Conservation (phyloP, 1,284 basidiomycete species). For the Wolfiporia cocos region DNA sequence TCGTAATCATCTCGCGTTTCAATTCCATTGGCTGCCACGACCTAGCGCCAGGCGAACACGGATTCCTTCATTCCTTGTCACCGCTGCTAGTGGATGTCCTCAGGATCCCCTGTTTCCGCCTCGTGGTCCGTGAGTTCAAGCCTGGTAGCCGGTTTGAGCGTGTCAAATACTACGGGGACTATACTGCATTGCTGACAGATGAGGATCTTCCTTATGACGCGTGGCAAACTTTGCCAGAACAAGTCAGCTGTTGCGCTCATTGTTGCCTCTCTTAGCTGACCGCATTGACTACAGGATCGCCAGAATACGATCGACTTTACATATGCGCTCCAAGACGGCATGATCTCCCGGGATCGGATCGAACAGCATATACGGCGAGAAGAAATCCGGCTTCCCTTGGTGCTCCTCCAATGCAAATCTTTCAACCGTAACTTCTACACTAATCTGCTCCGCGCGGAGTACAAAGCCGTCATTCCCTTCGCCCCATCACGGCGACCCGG, state of each 20-base stretch:
- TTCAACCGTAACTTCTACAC: background rate
- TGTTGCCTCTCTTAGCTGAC: too few species aligned
- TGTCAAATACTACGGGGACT: conserved; percentile 2
- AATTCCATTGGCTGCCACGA: background rate
- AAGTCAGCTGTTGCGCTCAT: too few species aligned
- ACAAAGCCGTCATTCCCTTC: background rate
- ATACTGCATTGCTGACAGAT: background rate
- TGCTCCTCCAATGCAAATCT: background rate
- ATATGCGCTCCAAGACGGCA: too few species aligned
- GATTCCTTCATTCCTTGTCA: background rate
- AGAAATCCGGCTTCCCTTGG: too few species aligned
- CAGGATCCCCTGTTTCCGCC: background rate
- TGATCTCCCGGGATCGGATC: too few species aligned
- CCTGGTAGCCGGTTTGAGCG: background rate
- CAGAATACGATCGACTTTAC: too few species aligned
- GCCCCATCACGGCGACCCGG: too few species aligned
- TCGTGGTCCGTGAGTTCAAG: background rate
- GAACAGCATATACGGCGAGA: too few species aligned
- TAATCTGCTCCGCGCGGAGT: too few species aligned
- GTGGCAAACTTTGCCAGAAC: too few species aligned
- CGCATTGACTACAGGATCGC: too few species aligned
- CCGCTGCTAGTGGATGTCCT: background rate
- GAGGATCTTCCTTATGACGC: background rate
- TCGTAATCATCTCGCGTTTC: background rate
- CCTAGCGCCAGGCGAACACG: background rate